Conservation (phyloP, 345 rosid species). For the Citrus reticulata region DNA sequence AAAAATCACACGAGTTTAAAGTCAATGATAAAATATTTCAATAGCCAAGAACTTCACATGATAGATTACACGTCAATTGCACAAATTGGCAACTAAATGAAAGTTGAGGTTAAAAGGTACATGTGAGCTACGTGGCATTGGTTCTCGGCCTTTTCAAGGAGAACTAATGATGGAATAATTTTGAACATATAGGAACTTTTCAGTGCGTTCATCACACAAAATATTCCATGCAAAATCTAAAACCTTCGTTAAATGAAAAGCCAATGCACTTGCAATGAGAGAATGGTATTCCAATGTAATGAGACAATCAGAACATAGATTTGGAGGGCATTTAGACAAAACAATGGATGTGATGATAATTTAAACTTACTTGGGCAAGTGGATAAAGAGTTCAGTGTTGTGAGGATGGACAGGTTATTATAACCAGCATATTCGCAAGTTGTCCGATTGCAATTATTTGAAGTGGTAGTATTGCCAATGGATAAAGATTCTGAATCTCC, state of each 20-base stretch:
- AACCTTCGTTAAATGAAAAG: neutral
- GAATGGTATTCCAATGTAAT: neutral
- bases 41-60: neutral
- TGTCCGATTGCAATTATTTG: slow-evolving; percentile 32
- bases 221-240: neutral
- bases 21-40: neutral
- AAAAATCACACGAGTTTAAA: neutral
- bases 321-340: neutral
- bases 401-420: slow-evolving; percentile 35
- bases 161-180: neutral
- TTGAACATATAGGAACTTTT: neutral
- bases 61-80: neutral
- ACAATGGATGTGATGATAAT: neutral
- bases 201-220: neutral
- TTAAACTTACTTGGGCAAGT: slow-evolving; percentile 43
- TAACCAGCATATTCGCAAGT: slow-evolving; percentile 73
- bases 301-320: neutral
- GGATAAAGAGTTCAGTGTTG: slow-evolving; percentile 28
- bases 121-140: neutral
- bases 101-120: neutral
- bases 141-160: neutral
- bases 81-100: neutral
- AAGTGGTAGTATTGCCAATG: slow-evolving; percentile 42
- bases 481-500: slow-evolving; percentile 26
- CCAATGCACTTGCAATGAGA: neutral